Evolutionary conservation across 2,329 filamentous ascomycete species (phyloP).

Genomic region (Capronia epimyces): DNA sequence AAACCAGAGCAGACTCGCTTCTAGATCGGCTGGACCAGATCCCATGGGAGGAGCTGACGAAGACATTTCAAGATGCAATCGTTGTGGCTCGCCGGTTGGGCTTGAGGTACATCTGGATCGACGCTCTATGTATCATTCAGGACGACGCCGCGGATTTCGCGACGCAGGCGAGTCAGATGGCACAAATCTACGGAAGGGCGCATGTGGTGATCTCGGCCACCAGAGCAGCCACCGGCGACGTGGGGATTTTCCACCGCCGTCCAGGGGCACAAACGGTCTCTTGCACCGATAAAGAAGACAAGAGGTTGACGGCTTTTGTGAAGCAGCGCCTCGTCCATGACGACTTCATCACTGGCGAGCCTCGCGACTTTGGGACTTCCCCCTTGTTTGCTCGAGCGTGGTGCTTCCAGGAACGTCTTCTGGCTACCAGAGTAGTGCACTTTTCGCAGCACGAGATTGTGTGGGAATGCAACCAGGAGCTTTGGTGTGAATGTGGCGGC

Average conservation of each 20-base stretch:
- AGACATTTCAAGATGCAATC: conserved; percentile 25
- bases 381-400: conserved; percentile 22
- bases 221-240: conserved; percentile 1
- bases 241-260: conserved; percentile 6
- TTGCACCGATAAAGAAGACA: background rate
- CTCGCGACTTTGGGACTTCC: no score
- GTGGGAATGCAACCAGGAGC: conserved; percentile 16
- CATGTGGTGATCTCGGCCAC: conserved; percentile 22
- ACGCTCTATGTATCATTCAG: conserved; percentile 31
- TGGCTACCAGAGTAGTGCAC: conserved; percentile 23
- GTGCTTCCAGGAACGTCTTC: conserved; percentile 28
- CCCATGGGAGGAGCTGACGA: conserved; percentile 12
- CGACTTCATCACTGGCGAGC: no score
- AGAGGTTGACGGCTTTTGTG: background rate
- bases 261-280: background rate
- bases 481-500: background rate
- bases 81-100: conserved; percentile 35
- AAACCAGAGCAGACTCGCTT: background rate
- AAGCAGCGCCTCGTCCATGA: conserved; percentile 1
- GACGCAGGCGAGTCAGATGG: conserved; percentile 21
- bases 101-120: conserved; percentile 32
- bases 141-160: conserved; percentile 23
- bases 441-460: conserved; percentile 33
- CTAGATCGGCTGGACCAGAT: conserved; percentile 1
- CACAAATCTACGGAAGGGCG: conserved; percentile 19